These are phyloP conservation scores for Atkinsonella texensis DNA, from an alignment of 2,329 filamentous ascomycete genomes.

Conservation along the genomic window DNA sequence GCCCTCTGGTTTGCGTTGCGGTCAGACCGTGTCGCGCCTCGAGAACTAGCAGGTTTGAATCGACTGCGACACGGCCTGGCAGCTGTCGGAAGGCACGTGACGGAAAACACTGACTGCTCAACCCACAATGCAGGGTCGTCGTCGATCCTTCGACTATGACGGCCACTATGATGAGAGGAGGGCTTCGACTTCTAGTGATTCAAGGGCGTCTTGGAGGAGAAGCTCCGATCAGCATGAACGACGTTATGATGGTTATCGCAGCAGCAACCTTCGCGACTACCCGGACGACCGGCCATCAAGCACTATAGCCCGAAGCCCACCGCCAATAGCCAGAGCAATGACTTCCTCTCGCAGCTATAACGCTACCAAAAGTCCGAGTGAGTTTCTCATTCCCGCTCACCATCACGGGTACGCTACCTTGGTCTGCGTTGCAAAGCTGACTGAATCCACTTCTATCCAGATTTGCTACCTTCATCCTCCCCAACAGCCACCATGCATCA, in stretches of 20 bases:
- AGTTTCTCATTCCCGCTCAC: neutral
- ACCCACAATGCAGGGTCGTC: neutral
- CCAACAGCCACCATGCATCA: constrained; percentile 1
- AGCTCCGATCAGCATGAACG: neutral
- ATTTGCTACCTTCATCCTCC: neutral
- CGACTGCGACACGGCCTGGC: neutral
- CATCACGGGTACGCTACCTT: too few species aligned
- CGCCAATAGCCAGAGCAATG: neutral
- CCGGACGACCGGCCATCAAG: neutral
- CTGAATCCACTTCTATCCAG: neutral
- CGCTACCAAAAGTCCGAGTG: neutral
- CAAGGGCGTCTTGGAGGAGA: neutral
- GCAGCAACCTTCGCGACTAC: neutral
- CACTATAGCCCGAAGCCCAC: neutral
- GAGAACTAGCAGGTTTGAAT: neutral
- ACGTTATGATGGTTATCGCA: neutral
- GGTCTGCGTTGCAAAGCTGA: neutral
- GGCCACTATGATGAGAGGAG: neutral
- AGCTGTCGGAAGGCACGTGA: neutral
- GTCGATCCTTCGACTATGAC: neutral
- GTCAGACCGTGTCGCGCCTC: too few species aligned
- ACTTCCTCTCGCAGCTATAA: neutral
- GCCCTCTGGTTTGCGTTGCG: neutral
- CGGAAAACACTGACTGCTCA: neutral
- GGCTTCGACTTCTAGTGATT: neutral